Base-by-base conservation (phyloP, 1,284 basidiomycete species). In the Leccinum solheimii region DNA sequence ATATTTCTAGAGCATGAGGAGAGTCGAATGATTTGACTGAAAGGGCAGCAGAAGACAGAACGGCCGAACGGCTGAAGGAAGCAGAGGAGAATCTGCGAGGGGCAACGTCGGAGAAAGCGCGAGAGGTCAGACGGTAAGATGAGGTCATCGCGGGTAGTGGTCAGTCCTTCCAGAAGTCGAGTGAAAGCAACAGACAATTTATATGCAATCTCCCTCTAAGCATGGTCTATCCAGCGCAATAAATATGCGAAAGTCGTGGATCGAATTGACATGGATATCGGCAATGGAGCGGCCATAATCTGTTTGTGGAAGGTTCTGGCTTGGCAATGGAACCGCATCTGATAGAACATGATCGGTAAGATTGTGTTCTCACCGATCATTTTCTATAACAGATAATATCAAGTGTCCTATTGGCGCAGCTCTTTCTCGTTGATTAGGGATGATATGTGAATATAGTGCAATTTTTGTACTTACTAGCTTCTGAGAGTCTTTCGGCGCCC, bases 251-350 rank as follows among this genome's bases (percentile, higher is more conserved):
- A 62, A 56, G 23, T 45, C 6, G 23, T 10, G 26, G 59, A 27
- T 50, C 38, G 48, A 50, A 58, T 60, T 45, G 40, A 30, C 52
- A 36, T 48, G 45, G 36, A 40, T 54, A 23, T 61, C 71, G 68
- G 71, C 19, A 65, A 62, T 73, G 68, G 43, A 59, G 59, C 66
- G 69, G 69, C 45, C 36, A 58, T 72, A 68, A 53, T 43, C 56
- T 51, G 50, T 21, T 23, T 32, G 50, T 52, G 30, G n/a, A 36
- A 43, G 34, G 7, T 21, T 19, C 38, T 23, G 45, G 52, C 43
- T 55, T 21, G 21, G 54, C 26, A 43, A 43, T 16, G 36, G 21
- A 55, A 30, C 23, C 9, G 40, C 36, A 45, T 58, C 52, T 32
- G 34, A 49, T 43, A 7, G 56, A 55, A 43, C n/a, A n/a, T 27